phyloP scores from a whole-genome alignment of 495 filamentous ascomycete species.

The Echria macrotheca region DNA sequence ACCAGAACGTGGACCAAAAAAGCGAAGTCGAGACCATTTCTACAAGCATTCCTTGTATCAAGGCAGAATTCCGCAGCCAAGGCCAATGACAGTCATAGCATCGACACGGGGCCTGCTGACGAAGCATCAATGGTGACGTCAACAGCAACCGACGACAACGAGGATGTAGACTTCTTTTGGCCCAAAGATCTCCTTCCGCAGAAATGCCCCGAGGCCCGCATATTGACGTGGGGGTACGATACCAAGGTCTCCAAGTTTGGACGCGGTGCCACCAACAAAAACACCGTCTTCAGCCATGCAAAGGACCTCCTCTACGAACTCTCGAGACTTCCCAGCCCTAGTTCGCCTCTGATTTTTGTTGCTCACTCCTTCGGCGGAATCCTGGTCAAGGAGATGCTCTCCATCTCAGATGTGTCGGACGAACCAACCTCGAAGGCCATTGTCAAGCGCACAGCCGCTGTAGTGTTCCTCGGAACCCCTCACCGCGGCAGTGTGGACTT shows the following conservation, averaged over 20 bases:
- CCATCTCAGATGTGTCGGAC: background rate
- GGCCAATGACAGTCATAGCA: background rate
- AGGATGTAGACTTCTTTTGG: conserved; percentile 21
- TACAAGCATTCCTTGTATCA: background rate
- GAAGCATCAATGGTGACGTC: background rate
- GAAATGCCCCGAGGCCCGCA: conserved; percentile 26
- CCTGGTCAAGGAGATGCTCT: conserved; percentile 14
- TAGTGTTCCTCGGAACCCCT: conserved; percentile 39
- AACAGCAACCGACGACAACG: background rate
- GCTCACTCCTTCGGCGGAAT: conserved; percentile 28
- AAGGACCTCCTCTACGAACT: conserved; percentile 31
- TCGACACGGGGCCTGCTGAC: background rate
- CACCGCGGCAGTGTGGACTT: conserved; percentile 27
- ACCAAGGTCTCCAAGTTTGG: conserved; percentile 30
- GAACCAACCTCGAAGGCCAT: conserved; percentile 11
- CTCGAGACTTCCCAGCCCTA: conserved; percentile 5
- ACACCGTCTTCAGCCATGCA: conserved; percentile 31
- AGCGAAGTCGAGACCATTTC: conserved; percentile 2
- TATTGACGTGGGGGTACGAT: conserved; percentile 41
- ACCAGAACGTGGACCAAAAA: conserved; percentile 27
- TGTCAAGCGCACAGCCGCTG: conserved; percentile 27
- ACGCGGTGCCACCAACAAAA: conserved; percentile 17
- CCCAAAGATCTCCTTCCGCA: conserved; percentile 33
- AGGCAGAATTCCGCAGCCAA: background rate
- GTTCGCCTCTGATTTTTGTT: conserved; percentile 33